Percentiles rank a stretch among this genome's conserved stretches.
These are phyloP conservation scores for Fusarium miscanthi DNA, from an alignment of 2,329 filamentous ascomycete genomes.

Conservation along the genomic window DNA sequence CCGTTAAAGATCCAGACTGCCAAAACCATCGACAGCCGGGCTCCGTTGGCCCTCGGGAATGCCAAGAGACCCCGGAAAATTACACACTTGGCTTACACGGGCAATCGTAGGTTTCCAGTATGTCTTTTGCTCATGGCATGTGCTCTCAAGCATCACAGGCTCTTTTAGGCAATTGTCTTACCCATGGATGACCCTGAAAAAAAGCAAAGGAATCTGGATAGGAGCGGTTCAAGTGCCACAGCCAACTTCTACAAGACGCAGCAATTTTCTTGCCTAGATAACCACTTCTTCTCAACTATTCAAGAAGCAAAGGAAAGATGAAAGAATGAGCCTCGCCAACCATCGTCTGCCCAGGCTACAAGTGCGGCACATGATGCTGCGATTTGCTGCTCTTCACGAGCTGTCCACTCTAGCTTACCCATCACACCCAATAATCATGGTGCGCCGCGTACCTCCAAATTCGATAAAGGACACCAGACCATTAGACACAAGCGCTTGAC, in stretches of 20 bases:
- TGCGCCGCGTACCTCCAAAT: slow-evolving; percentile 7
- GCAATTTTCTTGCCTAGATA: neutral
- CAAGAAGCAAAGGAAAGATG: slow-evolving; percentile 3
- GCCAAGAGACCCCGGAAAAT: slow-evolving; percentile 14
- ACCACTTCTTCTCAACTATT: neutral
- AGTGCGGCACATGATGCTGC: slow-evolving; percentile 33
- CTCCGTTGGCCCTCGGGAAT: slow-evolving; percentile 46
- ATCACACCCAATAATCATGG: neutral
- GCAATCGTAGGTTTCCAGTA: neutral
- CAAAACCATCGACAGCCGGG: slow-evolving; percentile 13
- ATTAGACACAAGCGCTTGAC: slow-evolving; percentile 24
- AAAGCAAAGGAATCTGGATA: neutral
- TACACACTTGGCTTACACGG: neutral
- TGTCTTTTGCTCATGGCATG: slow-evolving; percentile 21
- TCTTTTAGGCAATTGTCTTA: neutral
- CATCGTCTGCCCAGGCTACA: slow-evolving; percentile 19
- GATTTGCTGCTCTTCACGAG: slow-evolving; percentile 8
- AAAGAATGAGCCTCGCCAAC: neutral
- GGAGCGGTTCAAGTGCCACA: neutral
- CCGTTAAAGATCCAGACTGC: neutral
- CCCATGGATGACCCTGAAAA: neutral
- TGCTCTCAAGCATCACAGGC: slow-evolving; percentile 12
- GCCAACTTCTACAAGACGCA: neutral
- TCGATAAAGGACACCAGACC: slow-evolving; percentile 25
- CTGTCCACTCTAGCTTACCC: slow-evolving; percentile 13